Evolutionary conservation across 805 yeast genomes (phyloP), one percentile per base, ranked within the genome.

Genomic region (Sugiyamaella chiloensis): DNA sequence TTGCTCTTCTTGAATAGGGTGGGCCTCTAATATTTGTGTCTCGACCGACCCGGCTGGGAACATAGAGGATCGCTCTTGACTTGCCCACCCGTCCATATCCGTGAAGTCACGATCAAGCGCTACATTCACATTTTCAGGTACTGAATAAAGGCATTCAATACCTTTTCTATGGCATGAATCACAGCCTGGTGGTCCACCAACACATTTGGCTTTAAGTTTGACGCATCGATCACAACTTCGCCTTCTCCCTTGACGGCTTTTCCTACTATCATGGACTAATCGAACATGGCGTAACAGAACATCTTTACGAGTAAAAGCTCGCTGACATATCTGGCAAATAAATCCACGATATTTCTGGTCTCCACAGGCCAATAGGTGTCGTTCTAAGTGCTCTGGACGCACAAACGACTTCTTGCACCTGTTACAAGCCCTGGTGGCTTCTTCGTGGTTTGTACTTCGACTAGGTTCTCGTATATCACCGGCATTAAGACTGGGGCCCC

Each of bases 171-270:
- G 14, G 36, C 36, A 31, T 31, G 36, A 16, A 12, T 31, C 14
- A n/a, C 36, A 31, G 7, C 9, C 19, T 31, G 36, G 36, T 17
- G 36, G 36, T 6, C 36, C 36, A 31, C 36, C 36, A 6, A 11
- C 19, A 31, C 36, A 31, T 31, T 17, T 31, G 8, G 14, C 19
- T 16, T 31, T 31, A 12, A 31, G 36, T 31, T 16, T 31, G 36
- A 31, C 36, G 14, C 36, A 31, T 7, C 36, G 36, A 31, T n/a
- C 14, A n/a, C 36, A 31, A n/a, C 36, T 31, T 6, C 19, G n/a
- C 6, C 36, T 11, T 31, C 36, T 7, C 29, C 14, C 7, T 31
- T 11, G 14, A 31, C 9, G 17, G 14, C 17, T n/a, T 17, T 11
- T 31, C 11, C 30, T 12, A 26, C 30, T 26, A 7, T 31, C 19